Evolutionary conservation across 176 grass and related monocot species (phyloP).

Genomic region (Alopecurus myosuroides): DNA sequence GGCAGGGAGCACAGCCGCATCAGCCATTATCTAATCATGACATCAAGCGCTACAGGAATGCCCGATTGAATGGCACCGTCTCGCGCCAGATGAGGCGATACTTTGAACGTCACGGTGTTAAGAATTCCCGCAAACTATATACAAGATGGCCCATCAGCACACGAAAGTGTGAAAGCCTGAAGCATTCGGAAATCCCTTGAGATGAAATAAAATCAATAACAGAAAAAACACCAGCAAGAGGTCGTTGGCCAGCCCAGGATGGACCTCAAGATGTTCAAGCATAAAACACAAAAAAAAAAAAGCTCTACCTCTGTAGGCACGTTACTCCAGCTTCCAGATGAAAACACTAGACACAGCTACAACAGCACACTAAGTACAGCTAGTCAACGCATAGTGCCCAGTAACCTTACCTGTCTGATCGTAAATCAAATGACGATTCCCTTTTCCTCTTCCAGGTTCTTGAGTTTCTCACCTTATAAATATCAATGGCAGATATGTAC

Average conservation of each 20-base stretch:
- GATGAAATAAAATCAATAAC: too few species aligned
- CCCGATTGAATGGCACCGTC: not conserved
- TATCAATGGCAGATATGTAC: not conserved
- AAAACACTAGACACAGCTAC: too few species aligned
- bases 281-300: too few species aligned
- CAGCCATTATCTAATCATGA: not conserved
- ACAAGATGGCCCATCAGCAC: not conserved
- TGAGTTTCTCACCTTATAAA: slow-evolving; percentile 67
- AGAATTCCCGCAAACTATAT: not conserved
- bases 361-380: too few species aligned
- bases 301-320: too few species aligned
- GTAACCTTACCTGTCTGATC: slow-evolving; percentile 65
- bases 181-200: too few species aligned
- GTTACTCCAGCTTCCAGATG: too few species aligned
- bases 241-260: too few species aligned
- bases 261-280: too few species aligned
- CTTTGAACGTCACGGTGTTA: not conserved
- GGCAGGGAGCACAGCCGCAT: not conserved
- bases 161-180: too few species aligned
- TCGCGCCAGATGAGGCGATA: not conserved
- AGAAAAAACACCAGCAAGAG: too few species aligned
- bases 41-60: not conserved
- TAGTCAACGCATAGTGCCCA: not conserved
- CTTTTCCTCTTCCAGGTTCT: slow-evolving; percentile 69
- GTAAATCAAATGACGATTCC: slow-evolving; percentile 78